Evolutionary conservation across 163 green algal species (phyloP).

Genomic region (Prototheca cutis): DNA sequence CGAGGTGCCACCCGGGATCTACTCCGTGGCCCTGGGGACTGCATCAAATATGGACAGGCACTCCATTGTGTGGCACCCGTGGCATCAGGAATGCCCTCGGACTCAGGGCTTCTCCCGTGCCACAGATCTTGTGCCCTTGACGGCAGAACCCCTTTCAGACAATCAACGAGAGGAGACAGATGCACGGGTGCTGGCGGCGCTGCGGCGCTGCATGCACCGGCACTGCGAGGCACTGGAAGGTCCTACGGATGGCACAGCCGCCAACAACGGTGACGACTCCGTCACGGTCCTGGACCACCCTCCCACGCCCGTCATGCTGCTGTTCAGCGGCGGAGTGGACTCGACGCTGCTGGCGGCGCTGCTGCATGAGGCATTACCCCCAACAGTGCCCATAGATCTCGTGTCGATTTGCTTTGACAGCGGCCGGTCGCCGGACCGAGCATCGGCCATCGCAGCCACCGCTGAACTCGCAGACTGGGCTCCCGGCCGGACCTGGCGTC

Average conservation of each 20-base stretch:
- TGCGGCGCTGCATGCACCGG: too few relatives aligned
- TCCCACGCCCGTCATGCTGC: conserved; percentile 50
- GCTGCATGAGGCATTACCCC: conserved; percentile 42
- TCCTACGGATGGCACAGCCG: too few relatives aligned
- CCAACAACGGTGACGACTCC: too few relatives aligned
- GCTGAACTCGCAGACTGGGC: conserved; percentile 48
- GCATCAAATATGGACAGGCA: too few relatives aligned
- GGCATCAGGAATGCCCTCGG: too few relatives aligned
- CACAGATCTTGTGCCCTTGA: too few relatives aligned
- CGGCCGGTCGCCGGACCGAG: conserved; percentile 63
- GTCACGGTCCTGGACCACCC: too few relatives aligned
- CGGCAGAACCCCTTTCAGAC: neutral
- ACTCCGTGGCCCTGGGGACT: conserved; percentile 31
- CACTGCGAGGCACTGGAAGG: too few relatives aligned
- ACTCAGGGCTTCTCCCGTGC: too few relatives aligned
- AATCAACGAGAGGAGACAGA: too few relatives aligned
- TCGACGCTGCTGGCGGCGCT: conserved; percentile 77
- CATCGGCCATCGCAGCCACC: conserved; percentile 50
- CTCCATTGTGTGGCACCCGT: too few relatives aligned
- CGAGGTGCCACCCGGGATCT: conserved; percentile 56
- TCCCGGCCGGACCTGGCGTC: conserved; percentile 57
- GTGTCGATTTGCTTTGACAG: conserved; percentile 80
- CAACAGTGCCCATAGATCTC: conserved; percentile 65
- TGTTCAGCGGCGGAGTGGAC: conserved; percentile 91
- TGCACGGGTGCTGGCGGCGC: too few relatives aligned